Evolutionary conservation across 2,329 filamentous ascomycete species (phyloP), one percentile per base, ranked within the genome.

Genomic region (Tolypocladium tundrense): DNA sequence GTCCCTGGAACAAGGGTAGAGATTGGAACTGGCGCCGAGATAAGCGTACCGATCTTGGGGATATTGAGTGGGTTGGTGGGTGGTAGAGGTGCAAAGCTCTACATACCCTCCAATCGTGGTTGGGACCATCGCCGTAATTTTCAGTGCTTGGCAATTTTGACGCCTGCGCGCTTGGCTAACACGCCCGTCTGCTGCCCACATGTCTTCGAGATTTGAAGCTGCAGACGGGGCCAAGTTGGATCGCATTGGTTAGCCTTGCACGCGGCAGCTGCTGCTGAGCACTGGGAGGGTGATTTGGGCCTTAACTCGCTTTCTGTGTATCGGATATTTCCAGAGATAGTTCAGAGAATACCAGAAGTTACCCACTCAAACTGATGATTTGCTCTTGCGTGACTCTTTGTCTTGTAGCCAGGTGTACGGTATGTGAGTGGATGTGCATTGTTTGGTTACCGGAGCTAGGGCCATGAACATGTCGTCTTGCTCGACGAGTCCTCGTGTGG

Each of bases 41-140:
- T 62, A 78, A 76, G 68, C 81, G 81, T 65, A 73, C 79, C 69
- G 87, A 88, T 76, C 82, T 90, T 72, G 87, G 86, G 69, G 88
- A 93, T 69, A 77, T 92, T 79, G 91, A 96, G 84, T 96, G 93
- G 87, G 90, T 96, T 85, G 91, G 91, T 79, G 90, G 89, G 77
- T 95, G 90, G 85, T 86, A 89, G 73, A 9, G 63, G 85, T 86
- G 73, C 73, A 68, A 74, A 63, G 77, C 72, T 64, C 65, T 73
- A 64, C 59, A 58, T 67, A 61, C 63, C 71, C 70, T 78, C 72
- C 83, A 84, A 81, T 85, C 84, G 82, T 86, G 77, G 81, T 82
- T 82, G 73, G 70, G 75, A 74, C 73, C 69, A 67, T 62, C 55
- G 48, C 48, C 48, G 19, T n/a, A 58, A 60, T 58, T 58, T 58